Evolutionary conservation across 495 filamentous ascomycete species (phyloP), one percentile per base, ranked within the genome.

Genomic region (Aspergillus carlsbadensis): DNA sequence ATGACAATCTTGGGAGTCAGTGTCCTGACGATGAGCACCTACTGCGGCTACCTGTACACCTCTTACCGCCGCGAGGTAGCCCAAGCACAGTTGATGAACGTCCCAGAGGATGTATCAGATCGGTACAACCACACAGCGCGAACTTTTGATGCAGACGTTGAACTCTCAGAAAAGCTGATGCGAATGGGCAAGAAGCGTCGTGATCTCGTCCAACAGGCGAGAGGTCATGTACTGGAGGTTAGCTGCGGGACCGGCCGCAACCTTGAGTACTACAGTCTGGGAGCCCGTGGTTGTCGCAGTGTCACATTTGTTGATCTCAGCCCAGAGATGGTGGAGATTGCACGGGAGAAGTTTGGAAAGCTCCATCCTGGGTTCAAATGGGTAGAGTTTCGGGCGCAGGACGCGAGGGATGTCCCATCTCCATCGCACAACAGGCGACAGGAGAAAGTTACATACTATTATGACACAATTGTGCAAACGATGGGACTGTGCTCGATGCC

Each of bases 191-290:
- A 68, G 8, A 76, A 89, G 54, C 83, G 92, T 15, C 75, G 77
- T 33, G 71, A 79, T 46, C 76, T 97, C 5, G 79, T 83, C 5
- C 63, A 71, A 15, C 70, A 79, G 51, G 91, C 85, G 7, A 73
- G 76, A 14, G 94, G 95, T 1, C 76, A 97, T 69, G 92, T 97
- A 5, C 78, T 96, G 17, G 95, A 98, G 68, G 85, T 92, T 11
- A 89, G 89, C 47, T 88, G 89, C 37, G 95, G 94, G 18, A 96
- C 95, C n/a, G 94, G 95, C 0, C 77, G 93, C 37, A 98, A 97
- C 65, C 65, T 89, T 29, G 74, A 80, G 20, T 96, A 84, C 71
- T 98, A 95, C 68, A 71, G 79, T 33, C 57, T 81, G 5, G 71
- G 69, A 2, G 90, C 78, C 43, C 51, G 63, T 52, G 68, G 82